A percentile compares a stretch with the other conserved stretches of the same genome.
These are phyloP conservation scores for Breynia disticha DNA, from an alignment of 441 rosid genomes.

Conservation along the genomic window DNA sequence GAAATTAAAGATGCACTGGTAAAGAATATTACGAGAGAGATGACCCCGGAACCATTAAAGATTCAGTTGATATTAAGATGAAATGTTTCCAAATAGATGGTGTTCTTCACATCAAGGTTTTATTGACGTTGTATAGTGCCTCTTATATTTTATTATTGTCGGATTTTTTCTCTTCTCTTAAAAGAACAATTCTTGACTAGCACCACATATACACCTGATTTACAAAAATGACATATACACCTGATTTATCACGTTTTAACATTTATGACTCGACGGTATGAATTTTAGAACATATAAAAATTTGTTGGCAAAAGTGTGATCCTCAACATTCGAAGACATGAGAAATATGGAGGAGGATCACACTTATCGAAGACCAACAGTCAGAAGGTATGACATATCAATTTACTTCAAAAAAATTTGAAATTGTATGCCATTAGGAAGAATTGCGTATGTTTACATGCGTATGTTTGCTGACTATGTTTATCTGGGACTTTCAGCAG, in stretches of 20 bases:
- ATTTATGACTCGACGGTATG: too few relatives aligned
- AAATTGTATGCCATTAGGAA: not conserved
- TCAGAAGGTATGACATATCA: conserved; percentile 45
- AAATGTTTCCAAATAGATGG: conserved; percentile 96
- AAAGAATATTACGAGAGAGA: conserved; percentile 82
- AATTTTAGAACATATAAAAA: too few relatives aligned
- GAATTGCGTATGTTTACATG: not conserved
- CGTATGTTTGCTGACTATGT: not conserved
- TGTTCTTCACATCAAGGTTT: conserved; percentile 90
- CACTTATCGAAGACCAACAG: conserved; percentile 59
- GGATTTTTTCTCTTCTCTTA: too few relatives aligned
- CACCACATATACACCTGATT: too few relatives aligned
- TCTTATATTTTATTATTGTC: not conserved
- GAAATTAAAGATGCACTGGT: conserved; percentile 80
- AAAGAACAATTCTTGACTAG: too few relatives aligned
- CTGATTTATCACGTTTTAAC: too few relatives aligned
- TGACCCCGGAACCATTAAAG: conserved; percentile 95
- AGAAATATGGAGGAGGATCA: conserved; percentile 70
- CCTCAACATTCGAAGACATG: conserved; percentile 97
- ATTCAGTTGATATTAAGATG: conserved; percentile 91
- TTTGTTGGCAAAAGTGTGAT: too few relatives aligned
- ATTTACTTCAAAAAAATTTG: not conserved
- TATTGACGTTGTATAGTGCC: not conserved
- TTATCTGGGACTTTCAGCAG: conserved; percentile 25
- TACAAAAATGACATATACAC: too few relatives aligned